A percentile compares a stretch with the other conserved stretches of the same genome.
phyloP scores from a whole-genome alignment of 768 basidiomycete species.

The Boletus pseudopeckii region DNA sequence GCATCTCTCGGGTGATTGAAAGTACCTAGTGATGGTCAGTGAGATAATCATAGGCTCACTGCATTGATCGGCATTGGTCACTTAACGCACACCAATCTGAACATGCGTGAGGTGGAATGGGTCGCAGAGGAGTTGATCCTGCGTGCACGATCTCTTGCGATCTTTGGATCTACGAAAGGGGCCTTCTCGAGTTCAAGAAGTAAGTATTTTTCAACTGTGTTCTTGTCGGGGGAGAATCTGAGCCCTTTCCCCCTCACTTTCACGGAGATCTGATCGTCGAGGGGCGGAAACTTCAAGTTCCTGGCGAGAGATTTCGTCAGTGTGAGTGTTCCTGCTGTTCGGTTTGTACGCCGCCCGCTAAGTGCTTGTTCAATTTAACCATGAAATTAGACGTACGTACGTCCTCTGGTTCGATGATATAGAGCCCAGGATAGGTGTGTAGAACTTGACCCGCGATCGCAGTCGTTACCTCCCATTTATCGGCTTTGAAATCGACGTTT shows the following conservation, averaged over 20 bases:
- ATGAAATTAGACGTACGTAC: constrained; percentile 52
- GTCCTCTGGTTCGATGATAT: constrained; percentile 22
- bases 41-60: neutral
- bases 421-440: constrained; percentile 38
- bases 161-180: constrained; percentile 51
- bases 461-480: constrained; percentile 54
- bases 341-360: constrained; percentile 54
- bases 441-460: constrained; percentile 49
- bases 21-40: constrained; percentile 13
- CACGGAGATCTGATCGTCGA: constrained; percentile 40
- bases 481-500: constrained; percentile 36
- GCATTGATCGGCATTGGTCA: neutral
- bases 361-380: constrained; percentile 48
- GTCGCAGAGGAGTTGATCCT: constrained; percentile 43
- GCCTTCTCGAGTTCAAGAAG: constrained; percentile 47
- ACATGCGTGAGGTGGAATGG: constrained; percentile 55
- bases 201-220: constrained; percentile 9
- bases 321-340: constrained; percentile 41
- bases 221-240: constrained; percentile 19
- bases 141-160: constrained; percentile 45
- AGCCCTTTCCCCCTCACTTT: constrained; percentile 41
- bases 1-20: constrained; percentile 27
- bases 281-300: constrained; percentile 47
- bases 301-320: constrained; percentile 33
- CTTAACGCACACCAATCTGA: no score